These are phyloP conservation scores for Nakazawaea ambrosiae DNA, from an alignment of 805 yeast genomes.

Conservation along the genomic window DNA sequence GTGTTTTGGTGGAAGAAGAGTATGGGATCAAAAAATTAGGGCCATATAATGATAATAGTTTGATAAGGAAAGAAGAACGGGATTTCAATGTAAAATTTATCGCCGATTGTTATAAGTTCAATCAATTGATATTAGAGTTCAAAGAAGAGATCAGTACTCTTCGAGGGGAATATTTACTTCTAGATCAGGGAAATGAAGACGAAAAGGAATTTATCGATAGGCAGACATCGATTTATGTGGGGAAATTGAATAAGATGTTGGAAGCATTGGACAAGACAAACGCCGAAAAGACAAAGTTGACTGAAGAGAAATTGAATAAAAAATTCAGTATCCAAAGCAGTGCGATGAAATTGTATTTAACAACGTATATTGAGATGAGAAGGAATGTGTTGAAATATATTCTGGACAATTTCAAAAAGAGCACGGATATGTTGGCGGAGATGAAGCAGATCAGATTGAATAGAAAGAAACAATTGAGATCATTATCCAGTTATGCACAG, in stretches of 20 bases:
- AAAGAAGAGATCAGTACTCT: constrained; percentile 15
- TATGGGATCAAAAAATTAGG: constrained; percentile 11
- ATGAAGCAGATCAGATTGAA: constrained; percentile 43
- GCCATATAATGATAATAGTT: constrained; percentile 6
- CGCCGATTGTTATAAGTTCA: constrained; percentile 5
- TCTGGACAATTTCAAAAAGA: constrained; percentile 32
- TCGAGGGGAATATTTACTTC: constrained; percentile 22
- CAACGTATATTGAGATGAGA: constrained; percentile 30
- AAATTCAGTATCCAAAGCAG: constrained; percentile 5
- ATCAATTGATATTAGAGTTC: constrained; percentile 1
- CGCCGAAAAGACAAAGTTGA: constrained; percentile 28
- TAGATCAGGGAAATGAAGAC: constrained; percentile 22
- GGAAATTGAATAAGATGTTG: constrained; percentile 43
- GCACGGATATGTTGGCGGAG: constrained; percentile 37
- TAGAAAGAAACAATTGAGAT: constrained; percentile 31
- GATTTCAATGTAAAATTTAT: constrained; percentile 7
- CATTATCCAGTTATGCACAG: constrained; percentile 21
- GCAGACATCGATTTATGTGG: constrained; percentile 44
- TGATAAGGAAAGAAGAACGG: constrained; percentile 1
- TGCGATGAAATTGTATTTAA: constrained; percentile 15
- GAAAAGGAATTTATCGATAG: constrained; percentile 53
- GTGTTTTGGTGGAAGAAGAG: constrained; percentile 33
- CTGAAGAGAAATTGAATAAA: constrained; percentile 9
- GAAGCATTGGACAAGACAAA: constrained; percentile 47
- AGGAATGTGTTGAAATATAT: constrained; percentile 42